A percentile compares a stretch with the other conserved stretches of the same genome.
Conservation (phyloP, 2,329 filamentous ascomycete genomes). For the Lizonia empirigonia region DNA sequence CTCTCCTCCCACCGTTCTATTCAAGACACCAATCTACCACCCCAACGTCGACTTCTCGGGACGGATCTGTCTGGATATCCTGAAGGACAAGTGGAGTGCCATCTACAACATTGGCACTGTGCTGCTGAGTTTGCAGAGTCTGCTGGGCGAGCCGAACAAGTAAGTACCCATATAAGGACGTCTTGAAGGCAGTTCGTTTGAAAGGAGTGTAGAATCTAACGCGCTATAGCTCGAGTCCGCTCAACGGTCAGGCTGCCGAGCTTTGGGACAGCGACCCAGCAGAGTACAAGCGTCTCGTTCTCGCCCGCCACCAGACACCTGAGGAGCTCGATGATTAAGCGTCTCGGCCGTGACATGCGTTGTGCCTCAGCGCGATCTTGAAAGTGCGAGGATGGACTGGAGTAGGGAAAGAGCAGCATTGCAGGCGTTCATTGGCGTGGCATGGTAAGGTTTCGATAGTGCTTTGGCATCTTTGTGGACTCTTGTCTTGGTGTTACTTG, state of each 20-base stretch:
- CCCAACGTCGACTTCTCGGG: slow-evolving; percentile 98
- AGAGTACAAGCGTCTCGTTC: slow-evolving; percentile 81
- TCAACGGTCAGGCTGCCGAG: slow-evolving; percentile 95
- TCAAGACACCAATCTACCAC: slow-evolving; percentile 99
- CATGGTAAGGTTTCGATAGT: not conserved
- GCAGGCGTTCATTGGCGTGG: slow-evolving; percentile 11
- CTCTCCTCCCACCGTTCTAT: slow-evolving; percentile 85
- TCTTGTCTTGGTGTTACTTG: not conserved
- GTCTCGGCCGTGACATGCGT: not conserved
- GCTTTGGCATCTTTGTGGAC: slow-evolving; percentile 1
- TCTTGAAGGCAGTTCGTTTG: too few species aligned
- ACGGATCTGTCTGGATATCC: slow-evolving; percentile 94
- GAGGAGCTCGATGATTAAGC: slow-evolving; percentile 48
- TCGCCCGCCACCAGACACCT: slow-evolving; percentile 63
- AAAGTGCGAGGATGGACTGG: not conserved
- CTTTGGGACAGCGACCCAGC: slow-evolving; percentile 88
- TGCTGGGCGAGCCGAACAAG: slow-evolving; percentile 98
- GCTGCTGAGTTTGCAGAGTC: slow-evolving; percentile 88
- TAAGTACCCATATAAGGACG: slow-evolving; percentile 61
- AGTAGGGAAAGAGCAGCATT: slow-evolving; percentile 7
- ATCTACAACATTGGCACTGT: slow-evolving; percentile 97
- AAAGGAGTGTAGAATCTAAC: too few species aligned
- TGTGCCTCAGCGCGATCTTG: not conserved
- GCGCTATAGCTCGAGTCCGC: slow-evolving; percentile 89
- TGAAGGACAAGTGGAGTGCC: slow-evolving; percentile 99